These are phyloP conservation scores for Stentor roeselii DNA, from an alignment of 73 alveolate species.

Conservation along the genomic window DNA sequence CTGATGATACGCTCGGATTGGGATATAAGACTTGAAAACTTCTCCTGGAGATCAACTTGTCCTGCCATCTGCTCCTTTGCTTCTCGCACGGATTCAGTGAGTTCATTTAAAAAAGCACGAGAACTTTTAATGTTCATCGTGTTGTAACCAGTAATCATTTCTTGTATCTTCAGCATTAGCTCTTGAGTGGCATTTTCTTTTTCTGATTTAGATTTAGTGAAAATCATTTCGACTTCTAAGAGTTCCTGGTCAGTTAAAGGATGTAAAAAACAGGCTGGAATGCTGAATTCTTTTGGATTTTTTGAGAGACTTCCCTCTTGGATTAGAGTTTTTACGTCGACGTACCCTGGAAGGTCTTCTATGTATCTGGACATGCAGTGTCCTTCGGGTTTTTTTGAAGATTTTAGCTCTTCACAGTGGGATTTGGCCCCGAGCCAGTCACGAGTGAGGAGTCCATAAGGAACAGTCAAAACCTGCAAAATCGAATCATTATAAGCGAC, in stretches of 20 bases:
- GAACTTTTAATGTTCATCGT: background rate
- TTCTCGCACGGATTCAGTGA: background rate
- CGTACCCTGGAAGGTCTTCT: conserved; percentile 56
- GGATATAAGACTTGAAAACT: background rate
- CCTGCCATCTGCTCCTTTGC: background rate
- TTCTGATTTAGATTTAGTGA: no score
- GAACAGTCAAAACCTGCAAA: conserved; percentile 32
- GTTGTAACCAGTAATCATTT: background rate
- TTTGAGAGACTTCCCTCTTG: conserved; percentile 25
- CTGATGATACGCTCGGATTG: background rate
- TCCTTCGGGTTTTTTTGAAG: conserved; percentile 27
- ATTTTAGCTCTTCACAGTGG: conserved; percentile 18
- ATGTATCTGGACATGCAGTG: conserved; percentile 46
- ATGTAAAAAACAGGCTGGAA: background rate
- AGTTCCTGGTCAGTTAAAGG: background rate
- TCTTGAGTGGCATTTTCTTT: background rate
- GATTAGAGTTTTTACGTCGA: conserved; percentile 43
- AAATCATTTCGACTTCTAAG: background rate
- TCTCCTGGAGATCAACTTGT: background rate
- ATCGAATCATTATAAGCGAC: conserved; percentile 8
- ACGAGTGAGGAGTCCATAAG: conserved; percentile 46
- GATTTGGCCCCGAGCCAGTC: conserved; percentile 29
- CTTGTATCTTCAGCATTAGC: background rate
- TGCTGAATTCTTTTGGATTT: background rate
- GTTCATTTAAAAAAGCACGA: background rate